Evolutionary conservation across 176 grass and related monocot genomes (phyloP), one percentile per base, ranked within the genome.

Genomic region (Cenchrus americanus): DNA sequence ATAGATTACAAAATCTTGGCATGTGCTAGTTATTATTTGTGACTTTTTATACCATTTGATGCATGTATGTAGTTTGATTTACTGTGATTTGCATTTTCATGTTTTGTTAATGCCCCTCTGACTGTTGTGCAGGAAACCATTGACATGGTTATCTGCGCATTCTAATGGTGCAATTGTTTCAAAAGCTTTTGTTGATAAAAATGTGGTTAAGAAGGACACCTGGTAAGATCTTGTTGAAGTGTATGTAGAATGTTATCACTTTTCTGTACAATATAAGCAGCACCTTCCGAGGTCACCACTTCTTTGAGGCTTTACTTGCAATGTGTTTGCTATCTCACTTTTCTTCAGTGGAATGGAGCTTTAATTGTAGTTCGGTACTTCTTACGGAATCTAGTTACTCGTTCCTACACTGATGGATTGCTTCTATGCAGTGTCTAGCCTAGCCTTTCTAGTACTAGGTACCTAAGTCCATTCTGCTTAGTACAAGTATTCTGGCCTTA

Each of bases 131-230:
- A 98, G 96, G 83, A 92, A 92, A 82, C 89, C 85, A 82, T 60
- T 91, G 77, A 88, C 96, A 43, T 98, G 96, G 96, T 83, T 98
- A 83, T 93, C 93, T 79, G 89, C 92, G 40, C 78, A 95, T 90
- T 91, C 93, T 62, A 98, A 98, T 8, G 96, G 96, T 60, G 86
- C 85, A 1, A 66, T 88, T 34, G 51, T 98, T 63, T 85, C 96
- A 24, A 85, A 93, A 27, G 54, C 24, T 88, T 94, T 90, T 73
- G 71, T 88, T 81, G 91, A 98, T 70, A 98, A 85, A 75, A 54
- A 83, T 71, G 77, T 90, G 61, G 81, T 72, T n/a, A 98, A 93
- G 80, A 92, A 91, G 77, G 67, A 80, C 79, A 88, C 83, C 55
- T 98, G 96, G 96, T 93, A 90, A 84, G 63, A 83, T 77, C 22